Conservation (phyloP, 1,284 basidiomycete species). For the Cutaneotrichosporon curvatum region DNA sequence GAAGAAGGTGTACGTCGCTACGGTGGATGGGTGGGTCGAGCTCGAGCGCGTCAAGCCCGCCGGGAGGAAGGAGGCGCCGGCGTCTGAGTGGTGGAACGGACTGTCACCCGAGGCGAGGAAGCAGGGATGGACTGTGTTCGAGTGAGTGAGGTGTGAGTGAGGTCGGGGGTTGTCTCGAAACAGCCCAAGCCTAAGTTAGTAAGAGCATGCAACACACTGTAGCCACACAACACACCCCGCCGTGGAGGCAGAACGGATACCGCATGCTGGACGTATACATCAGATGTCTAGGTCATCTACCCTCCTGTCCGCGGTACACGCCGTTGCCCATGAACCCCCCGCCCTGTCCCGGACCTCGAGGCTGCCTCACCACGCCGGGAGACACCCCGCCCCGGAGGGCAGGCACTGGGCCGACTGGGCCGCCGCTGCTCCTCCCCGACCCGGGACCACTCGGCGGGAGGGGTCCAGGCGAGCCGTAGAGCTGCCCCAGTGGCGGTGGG, state of each 20-base stretch:
- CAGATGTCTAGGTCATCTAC: too few species aligned
- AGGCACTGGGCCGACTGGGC: neutral
- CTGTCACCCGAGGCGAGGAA: constrained; percentile 27
- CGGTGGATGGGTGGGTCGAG: constrained; percentile 51
- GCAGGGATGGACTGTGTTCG: constrained; percentile 12
- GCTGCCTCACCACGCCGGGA: constrained; percentile 15
- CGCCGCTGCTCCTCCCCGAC: neutral
- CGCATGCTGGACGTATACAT: too few species aligned
- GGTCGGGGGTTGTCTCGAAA: neutral
- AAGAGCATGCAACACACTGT: too few species aligned
- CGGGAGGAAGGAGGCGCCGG: constrained; percentile 50
- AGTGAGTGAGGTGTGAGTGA: neutral
- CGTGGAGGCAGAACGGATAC: too few species aligned
- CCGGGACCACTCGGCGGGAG: neutral
- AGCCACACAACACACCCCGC: too few species aligned
- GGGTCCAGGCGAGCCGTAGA: too few species aligned
- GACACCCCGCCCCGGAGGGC: constrained; percentile 1
- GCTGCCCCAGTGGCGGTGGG: too few species aligned
- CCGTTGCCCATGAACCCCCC: constrained; percentile 3
- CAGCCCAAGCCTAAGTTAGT: too few species aligned
- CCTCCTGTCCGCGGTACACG: too few species aligned
- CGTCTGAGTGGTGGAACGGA: constrained; percentile 60
- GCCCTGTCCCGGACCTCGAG: constrained; percentile 9
- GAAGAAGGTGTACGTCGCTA: constrained; percentile 48
- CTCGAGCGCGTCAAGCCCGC: constrained; percentile 57